Base-by-base conservation (phyloP, 345 rosid genomes). In the Gossypium turneri region DNA sequence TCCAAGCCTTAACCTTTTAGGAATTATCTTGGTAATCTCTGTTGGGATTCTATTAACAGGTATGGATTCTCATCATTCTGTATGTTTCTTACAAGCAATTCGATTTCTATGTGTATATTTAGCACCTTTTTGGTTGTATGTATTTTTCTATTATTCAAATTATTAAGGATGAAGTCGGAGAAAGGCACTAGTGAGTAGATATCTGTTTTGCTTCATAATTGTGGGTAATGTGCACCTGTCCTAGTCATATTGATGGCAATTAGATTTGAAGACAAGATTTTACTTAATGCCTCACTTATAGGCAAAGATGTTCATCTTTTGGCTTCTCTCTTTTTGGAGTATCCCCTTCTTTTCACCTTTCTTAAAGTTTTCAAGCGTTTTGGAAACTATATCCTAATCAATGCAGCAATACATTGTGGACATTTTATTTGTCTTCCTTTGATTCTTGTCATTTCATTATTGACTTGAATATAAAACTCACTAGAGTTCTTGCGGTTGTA, bases 1-100 rank as follows among this genome's bases (percentile, higher is more conserved):
- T 80, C 99, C 99, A 72, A 95, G 99, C 90, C 67, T 91, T 73
- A 89, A 88, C 77, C 99, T 95, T 80, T 77, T 87, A 55, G 97
- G 99, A 55, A 95, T 95, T 79, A 93, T 93, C 58, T 41, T 88
- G 55, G 80, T 96, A 50, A 96, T 96, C 77, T 96, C 98, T 19
- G 65, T 85, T 66, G 99, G 99, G 84, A 84, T 96, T 76, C 83
- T 96, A 78, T 80, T 96, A 71, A 77, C 99, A 80, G 99, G 99
- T 96, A 82, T 56, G 73, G 41, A 61, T 22, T 67, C 75, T 82
- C 56, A 27, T 47, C 50, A 70, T 74, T 3, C 62, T 27, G 6
- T 80, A 58, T 73, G 9, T 25, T 47, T 74, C 64, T 56, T 48
- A 9, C 47, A 1, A 47, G 22, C 45, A 73, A 61, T 27, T 69